These are phyloP conservation scores for Mortierella sp. DNA, from an alignment of 371 early-diverging fungal genomes.

Conservation along the genomic window DNA sequence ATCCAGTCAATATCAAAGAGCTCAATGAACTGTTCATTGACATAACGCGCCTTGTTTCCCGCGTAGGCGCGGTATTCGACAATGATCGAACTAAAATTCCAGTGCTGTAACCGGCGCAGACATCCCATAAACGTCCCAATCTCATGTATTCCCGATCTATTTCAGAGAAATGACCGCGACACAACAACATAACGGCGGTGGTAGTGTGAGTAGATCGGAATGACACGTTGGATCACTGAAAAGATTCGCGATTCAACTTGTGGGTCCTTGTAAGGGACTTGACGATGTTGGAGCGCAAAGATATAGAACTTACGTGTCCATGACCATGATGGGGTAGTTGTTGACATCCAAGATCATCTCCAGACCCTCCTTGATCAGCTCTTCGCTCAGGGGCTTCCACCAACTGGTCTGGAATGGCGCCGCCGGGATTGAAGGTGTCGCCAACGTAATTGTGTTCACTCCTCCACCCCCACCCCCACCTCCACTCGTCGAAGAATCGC, in stretches of 20 bases:
- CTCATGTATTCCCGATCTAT: constrained; percentile 84
- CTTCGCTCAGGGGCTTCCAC: constrained; percentile 96
- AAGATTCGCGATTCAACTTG: neutral
- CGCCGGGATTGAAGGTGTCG: constrained; percentile 38
- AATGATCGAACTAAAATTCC: constrained; percentile 97
- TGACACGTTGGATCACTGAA: neutral
- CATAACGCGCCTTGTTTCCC: constrained; percentile 86
- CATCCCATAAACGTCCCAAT: constrained; percentile 92
- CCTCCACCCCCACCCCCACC: neutral
- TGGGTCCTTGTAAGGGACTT: neutral
- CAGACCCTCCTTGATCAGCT: constrained; percentile 92
- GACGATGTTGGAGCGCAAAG: neutral
- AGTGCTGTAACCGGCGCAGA: constrained; percentile 91
- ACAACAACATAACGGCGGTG: neutral
- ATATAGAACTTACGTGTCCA: constrained; percentile 82
- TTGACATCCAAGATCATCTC: constrained; percentile 83
- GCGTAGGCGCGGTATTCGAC: constrained; percentile 95
- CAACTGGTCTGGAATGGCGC: constrained; percentile 54
- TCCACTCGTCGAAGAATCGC: neutral
- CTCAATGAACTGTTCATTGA: constrained; percentile 96
- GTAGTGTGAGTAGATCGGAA: too few relatives aligned
- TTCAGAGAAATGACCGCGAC: neutral
- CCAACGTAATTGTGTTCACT: neutral
- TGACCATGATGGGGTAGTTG: constrained; percentile 89
- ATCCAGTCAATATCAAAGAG: constrained; percentile 94